Evolutionary conservation across 2,329 filamentous ascomycete species (phyloP).

Genomic region (Curvularia spicifera): DNA sequence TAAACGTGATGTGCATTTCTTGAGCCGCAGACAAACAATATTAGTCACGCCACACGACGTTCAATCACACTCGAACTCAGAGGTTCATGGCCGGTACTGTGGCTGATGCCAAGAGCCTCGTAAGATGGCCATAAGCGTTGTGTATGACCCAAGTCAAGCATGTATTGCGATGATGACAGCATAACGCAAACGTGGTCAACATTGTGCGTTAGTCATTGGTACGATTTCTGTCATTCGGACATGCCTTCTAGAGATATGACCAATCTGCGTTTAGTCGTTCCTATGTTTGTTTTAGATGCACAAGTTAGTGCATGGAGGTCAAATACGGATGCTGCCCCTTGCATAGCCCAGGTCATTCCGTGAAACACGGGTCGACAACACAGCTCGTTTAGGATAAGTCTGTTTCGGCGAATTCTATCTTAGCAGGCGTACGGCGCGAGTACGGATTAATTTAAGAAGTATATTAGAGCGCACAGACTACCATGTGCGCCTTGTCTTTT

Average conservation of each 20-base stretch:
- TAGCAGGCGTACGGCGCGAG: neutral
- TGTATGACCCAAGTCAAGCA: no score
- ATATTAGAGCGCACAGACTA: neutral
- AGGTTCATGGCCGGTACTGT: no score
- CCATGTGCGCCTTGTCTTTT: neutral
- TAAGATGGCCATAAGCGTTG: no score
- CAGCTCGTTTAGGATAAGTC: neutral
- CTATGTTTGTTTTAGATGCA: neutral
- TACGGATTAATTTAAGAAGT: conserved; percentile 1
- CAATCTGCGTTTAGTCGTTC: neutral
- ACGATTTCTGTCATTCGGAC: neutral
- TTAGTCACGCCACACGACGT: no score
- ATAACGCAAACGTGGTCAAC: no score
- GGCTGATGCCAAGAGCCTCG: no score
- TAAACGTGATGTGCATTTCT: no score
- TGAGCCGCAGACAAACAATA: no score
- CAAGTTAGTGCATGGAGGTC: neutral
- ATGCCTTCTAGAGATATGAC: neutral
- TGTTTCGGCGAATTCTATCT: neutral
- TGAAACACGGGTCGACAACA: neutral
- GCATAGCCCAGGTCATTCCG: neutral
- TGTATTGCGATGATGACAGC: no score
- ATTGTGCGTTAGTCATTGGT: neutral
- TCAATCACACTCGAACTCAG: no score
- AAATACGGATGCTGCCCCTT: neutral